Conservation (phyloP, 495 filamentous ascomycete genomes). For the Aspergillus haitiensis region DNA sequence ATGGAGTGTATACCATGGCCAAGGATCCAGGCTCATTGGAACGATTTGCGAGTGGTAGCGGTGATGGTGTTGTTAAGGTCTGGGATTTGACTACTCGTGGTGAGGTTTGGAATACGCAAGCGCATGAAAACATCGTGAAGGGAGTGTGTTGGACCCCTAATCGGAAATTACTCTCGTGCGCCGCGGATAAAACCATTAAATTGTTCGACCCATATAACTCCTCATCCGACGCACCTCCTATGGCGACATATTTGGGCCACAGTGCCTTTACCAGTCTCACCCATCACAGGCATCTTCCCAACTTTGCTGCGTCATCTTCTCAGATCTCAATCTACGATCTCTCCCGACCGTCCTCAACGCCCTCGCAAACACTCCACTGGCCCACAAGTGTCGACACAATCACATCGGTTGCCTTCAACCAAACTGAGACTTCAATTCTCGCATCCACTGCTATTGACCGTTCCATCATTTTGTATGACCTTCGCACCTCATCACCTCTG, state of each 20-base stretch:
- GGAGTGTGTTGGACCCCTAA: constrained; percentile 84
- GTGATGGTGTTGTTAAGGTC: constrained; percentile 88
- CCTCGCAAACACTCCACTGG: constrained; percentile 81
- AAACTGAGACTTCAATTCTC: constrained; percentile 86
- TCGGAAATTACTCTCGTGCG: constrained; percentile 84
- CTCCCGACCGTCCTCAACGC: constrained; percentile 66
- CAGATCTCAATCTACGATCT: constrained; percentile 86
- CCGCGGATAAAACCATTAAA: constrained; percentile 82
- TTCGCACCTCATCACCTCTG: constrained; percentile 82
- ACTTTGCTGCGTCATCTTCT: constrained; percentile 77
- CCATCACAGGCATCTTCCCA: constrained; percentile 70
- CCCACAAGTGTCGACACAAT: constrained; percentile 90
- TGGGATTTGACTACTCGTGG: constrained; percentile 83
- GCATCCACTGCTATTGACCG: constrained; percentile 82
- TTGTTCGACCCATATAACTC: constrained; percentile 87
- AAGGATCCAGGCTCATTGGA: constrained; percentile 70
- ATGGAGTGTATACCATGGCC: constrained; percentile 79
- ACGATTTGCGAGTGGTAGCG: constrained; percentile 74
- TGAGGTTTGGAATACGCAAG: constrained; percentile 77
- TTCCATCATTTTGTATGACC: constrained; percentile 82
- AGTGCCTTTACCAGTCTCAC: constrained; percentile 82
- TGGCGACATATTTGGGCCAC: constrained; percentile 79
- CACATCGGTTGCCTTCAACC: constrained; percentile 85
- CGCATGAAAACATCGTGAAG: constrained; percentile 88
- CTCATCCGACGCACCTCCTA: constrained; percentile 58